Base-by-base conservation (phyloP, 176 grass and related monocot species). In the Rhynchospora pubera region DNA sequence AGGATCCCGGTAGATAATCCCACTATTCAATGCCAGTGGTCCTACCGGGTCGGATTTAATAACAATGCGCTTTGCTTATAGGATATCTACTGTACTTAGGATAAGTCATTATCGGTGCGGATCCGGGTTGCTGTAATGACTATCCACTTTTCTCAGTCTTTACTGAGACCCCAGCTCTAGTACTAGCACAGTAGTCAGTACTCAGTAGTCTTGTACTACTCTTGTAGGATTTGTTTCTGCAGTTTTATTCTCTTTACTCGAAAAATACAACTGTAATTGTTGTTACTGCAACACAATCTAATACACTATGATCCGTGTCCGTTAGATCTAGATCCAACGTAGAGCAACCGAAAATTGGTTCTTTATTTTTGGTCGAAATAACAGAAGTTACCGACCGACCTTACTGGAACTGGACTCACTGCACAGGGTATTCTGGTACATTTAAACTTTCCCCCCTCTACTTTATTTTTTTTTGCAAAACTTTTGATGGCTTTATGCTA, bases 1-100 rank as follows among this genome's bases (percentile, higher is more conserved):
- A 32, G 3, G 23, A 77, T 77, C 72, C 4, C 12, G 16, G 10
- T 9, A 56, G 48, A 55, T 28, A 24, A 76, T 55, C 13, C 72
- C 72, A 56, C 50, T 77, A 53, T 56, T 15, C 72, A 32, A 56
- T 30, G 50, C 48, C 24, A 7, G 24, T 5, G 72, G 48, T 77
- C 72, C 72, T 77, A 56, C 14, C 72, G 72, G 72, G 72, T 77
- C 72, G 72, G 72, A 77, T 76, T 39, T 48, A 76, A 28, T 5
- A 76, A 74, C 48, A 55, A 69, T 69, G 34, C n/a, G 7, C 15
- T 68, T 68, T 9, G 7, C 15, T 68, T 68, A 44, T 39, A 60
- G 10, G 65, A 69, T 45, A 69, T 45, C 65, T 69, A 19, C 44
- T 45, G 7, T 44, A 69, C 5, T 76, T 77, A 77, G 21, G 72